Evolutionary conservation across 805 yeast species (phyloP).

Genomic region (Aciculoconidium aculeatum): DNA sequence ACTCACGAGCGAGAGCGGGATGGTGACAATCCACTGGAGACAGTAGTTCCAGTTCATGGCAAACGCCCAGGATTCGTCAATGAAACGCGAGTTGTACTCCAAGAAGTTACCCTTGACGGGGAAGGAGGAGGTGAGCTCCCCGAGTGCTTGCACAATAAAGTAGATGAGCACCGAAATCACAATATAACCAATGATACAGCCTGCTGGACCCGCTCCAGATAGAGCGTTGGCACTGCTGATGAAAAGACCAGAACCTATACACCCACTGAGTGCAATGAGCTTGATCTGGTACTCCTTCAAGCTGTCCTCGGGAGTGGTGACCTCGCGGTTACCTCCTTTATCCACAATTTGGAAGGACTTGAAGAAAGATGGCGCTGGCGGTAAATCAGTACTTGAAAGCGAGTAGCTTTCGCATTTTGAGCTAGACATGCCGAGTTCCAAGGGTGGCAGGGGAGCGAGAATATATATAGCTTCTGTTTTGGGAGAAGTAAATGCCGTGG

Average conservation of each 20-base stretch:
- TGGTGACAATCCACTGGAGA: constrained; percentile 10
- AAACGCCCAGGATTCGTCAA: constrained; percentile 20
- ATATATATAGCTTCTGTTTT: too few relatives aligned
- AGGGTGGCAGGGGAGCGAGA: too few relatives aligned
- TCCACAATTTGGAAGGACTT: constrained; percentile 7
- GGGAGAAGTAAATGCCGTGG: too few relatives aligned
- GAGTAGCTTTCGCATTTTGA: too few relatives aligned
- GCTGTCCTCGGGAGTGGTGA: constrained; percentile 9
- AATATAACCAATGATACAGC: constrained; percentile 12
- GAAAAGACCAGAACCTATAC: constrained; percentile 18
- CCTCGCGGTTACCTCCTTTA: not conserved
- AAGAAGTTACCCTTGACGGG: constrained; percentile 12
- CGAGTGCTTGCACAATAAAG: constrained; percentile 11
- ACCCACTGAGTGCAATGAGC: constrained; percentile 16
- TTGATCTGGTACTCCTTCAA: constrained; percentile 10
- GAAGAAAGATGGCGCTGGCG: constrained; percentile 1
- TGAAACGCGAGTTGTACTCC: constrained; percentile 11
- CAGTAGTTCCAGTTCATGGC: constrained; percentile 19
- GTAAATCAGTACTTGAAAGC: not conserved
- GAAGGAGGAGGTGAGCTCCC: constrained; percentile 9
- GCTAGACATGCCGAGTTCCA: too few relatives aligned
- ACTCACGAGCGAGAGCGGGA: constrained; percentile 9
- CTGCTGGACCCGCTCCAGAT: constrained; percentile 16
- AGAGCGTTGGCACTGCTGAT: constrained; percentile 13
- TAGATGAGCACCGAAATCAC: constrained; percentile 9